phyloP scores from a whole-genome alignment of 257 asterid species.

The Salvia miltiorrhiza region DNA sequence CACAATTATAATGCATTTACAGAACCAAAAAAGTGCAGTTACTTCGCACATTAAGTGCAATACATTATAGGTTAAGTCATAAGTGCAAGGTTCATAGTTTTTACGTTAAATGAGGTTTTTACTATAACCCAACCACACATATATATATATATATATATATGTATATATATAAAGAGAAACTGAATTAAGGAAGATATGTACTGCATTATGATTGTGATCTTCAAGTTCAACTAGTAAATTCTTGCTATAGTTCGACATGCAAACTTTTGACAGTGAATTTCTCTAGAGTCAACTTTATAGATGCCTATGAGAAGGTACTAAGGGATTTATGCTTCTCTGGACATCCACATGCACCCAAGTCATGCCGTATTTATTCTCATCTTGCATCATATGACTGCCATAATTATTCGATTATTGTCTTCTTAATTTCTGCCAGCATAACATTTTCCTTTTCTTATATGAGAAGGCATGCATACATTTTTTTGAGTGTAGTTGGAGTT shows the following conservation, averaged over 20 bases:
- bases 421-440: background rate
- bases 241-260: background rate
- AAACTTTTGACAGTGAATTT: background rate
- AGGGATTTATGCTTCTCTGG: background rate
- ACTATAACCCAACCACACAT: too few species aligned
- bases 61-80: too few species aligned
- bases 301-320: background rate
- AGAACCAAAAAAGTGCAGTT: too few species aligned
- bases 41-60: too few species aligned
- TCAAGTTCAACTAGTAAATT: background rate
- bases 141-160: too few species aligned
- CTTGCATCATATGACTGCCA: background rate
- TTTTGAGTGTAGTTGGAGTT: background rate
- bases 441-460: background rate
- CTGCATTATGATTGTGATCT: background rate
- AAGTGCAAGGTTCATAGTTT: too few species aligned
- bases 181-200: background rate
- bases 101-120: too few species aligned
- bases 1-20: too few species aligned
- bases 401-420: background rate
- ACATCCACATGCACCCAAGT: background rate
- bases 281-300: background rate
- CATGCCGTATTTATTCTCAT: background rate
- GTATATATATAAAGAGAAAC: background rate
- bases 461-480: background rate